Base-by-base conservation (phyloP, 495 filamentous ascomycete genomes). In the Penicillium longicatenatum region DNA sequence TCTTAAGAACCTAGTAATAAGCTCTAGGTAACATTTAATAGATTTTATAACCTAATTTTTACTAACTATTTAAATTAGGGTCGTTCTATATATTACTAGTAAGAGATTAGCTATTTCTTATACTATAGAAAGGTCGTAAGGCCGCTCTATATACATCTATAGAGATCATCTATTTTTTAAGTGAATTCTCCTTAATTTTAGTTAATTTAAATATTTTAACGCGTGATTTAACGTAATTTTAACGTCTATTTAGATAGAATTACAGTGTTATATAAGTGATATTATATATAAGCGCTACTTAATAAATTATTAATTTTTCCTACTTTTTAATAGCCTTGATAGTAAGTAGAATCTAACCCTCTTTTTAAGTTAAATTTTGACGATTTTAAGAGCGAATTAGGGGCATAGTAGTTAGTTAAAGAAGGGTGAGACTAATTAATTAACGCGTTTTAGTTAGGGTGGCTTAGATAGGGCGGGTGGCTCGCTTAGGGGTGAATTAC, bases 21-120 rank as follows among this genome's bases (percentile, higher is more conserved):
- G 3, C 9, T 9, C 30, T 33, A 11, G 30, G 7, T 33, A 42
- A 20, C 10, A 20, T 17, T 49, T 31, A 31, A 49, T 12, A 12
- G 8, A 49, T 16, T 31, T 31, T 49, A 19, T 31, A 10, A 49
- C 24, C 24, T 24, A 49, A 49, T 49, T 49, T 3, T n/a, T 19
- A n/a, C 46, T 22, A 33, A 49, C 17, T n/a, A 31, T 31, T 17
- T 49, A 20, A 31, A 49, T 29, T 22, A 20, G 24, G 24, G 4
- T 45, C 4, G 24, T 31, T 49, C 46, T 12, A 19, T 20, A 20
- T 31, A 8, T 19, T 8, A 20, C 1, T 11, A 31, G 46, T 49
- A 49, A 19, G 12, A 49, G 46, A 49, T 49, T 49, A 31, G 46
- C 46, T 22, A 49, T 49, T 49, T n/a, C n/a, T n/a, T n/a, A n/a